Percentiles rank a stretch among this genome's conserved stretches.
phyloP scores from a whole-genome alignment of 129 eudicot genomes.

The Logfia minima region DNA sequence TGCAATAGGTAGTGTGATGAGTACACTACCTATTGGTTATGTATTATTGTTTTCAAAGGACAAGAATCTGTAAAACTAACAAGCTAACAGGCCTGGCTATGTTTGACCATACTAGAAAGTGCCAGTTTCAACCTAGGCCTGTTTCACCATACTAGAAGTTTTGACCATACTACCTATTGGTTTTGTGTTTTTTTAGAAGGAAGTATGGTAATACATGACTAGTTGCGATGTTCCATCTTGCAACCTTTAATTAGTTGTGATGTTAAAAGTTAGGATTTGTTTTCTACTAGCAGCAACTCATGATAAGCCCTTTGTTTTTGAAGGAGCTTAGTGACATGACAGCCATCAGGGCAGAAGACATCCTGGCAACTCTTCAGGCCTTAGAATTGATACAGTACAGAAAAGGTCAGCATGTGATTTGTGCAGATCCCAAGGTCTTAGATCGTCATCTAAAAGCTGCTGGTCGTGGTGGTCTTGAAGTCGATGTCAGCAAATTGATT shows the following conservation, averaged over 20 bases:
- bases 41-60: no score
- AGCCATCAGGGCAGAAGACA: constrained; percentile 90
- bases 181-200: no score
- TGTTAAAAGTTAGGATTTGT: background rate
- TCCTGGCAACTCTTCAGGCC: constrained; percentile 74
- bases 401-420: constrained; percentile 92
- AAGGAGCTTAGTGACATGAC: constrained; percentile 99
- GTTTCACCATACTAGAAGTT: no score
- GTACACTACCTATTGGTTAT: background rate
- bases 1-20: background rate
- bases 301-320: background rate
- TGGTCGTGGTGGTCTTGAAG: constrained; percentile 89
- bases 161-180: no score
- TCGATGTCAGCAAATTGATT: constrained; percentile 84
- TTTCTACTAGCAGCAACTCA: background rate
- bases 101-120: no score
- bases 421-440: constrained; percentile 96
- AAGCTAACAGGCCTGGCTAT: no score
- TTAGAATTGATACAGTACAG: constrained; percentile 87
- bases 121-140: no score
- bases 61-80: no score
- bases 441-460: constrained; percentile 97
- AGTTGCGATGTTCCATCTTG: no score
- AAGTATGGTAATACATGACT: no score
- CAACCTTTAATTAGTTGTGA: background rate